These are phyloP conservation scores for Davidsoniella virescens DNA, from an alignment of 2,329 filamentous ascomycete species.

Conservation along the genomic window DNA sequence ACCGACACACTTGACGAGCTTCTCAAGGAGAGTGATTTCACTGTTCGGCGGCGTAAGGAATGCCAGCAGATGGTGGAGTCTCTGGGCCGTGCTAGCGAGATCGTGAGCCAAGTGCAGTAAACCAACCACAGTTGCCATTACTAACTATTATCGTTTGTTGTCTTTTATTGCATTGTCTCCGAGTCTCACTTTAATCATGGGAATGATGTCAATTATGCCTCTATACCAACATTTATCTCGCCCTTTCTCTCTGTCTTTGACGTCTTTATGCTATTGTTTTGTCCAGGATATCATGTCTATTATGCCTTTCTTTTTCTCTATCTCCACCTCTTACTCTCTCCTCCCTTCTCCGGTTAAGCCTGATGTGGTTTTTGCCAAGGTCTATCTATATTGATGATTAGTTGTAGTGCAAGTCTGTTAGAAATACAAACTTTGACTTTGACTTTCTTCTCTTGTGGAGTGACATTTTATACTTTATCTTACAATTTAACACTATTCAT, in stretches of 20 bases:
- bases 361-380: no score
- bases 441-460: no score
- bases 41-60: conserved; percentile 83
- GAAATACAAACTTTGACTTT: no score
- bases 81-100: conserved; percentile 76
- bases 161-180: background rate
- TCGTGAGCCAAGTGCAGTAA: conserved; percentile 68
- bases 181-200: background rate
- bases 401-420: no score
- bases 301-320: background rate
- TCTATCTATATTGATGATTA: no score
- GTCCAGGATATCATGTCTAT: background rate
- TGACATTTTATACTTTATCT: no score
- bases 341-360: background rate
- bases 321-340: background rate
- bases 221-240: background rate
- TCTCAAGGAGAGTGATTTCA: conserved; percentile 97
- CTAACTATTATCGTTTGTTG: background rate
- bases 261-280: no score
- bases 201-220: background rate
- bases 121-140: background rate
- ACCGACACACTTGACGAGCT: conserved; percentile 79
- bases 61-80: conserved; percentile 99
- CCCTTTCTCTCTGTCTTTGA: background rate
- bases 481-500: no score